Percentiles rank a stretch among this genome's conserved stretches.
Conservation (phyloP, 768 basidiomycete species). For the Podaxis sp. region DNA sequence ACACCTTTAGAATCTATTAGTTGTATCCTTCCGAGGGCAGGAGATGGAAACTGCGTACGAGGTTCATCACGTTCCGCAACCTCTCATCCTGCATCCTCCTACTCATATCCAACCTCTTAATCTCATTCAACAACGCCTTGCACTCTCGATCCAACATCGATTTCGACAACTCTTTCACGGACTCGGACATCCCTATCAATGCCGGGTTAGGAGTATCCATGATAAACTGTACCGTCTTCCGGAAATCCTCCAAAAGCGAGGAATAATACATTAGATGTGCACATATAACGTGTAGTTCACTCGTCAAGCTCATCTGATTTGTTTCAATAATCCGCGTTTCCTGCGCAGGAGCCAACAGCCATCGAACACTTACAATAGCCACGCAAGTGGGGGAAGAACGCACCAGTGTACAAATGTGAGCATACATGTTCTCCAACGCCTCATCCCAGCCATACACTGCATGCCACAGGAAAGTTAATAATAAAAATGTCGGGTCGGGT, state of each 20-base stretch:
- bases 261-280: slow-evolving; percentile 53
- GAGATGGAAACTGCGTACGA: slow-evolving; percentile 26
- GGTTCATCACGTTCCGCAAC: slow-evolving; percentile 42
- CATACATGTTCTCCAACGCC: slow-evolving; percentile 51
- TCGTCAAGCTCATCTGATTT: slow-evolving; percentile 42
- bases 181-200: slow-evolving; percentile 19
- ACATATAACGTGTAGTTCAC: slow-evolving; percentile 49
- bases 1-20: slow-evolving; percentile 33
- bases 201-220: slow-evolving; percentile 40
- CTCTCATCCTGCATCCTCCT: slow-evolving; percentile 34
- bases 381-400: slow-evolving; percentile 16
- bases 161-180: not conserved
- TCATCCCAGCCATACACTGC: slow-evolving; percentile 64
- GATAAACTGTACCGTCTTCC: slow-evolving; percentile 45
- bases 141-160: slow-evolving; percentile 36
- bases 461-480: slow-evolving; percentile 57
- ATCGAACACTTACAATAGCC: not conserved
- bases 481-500: slow-evolving; percentile 53
- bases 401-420: slow-evolving; percentile 49
- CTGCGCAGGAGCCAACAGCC: slow-evolving; percentile 23
- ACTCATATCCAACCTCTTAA: slow-evolving; percentile 39
- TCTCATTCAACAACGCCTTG: slow-evolving; percentile 39
- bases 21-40: not conserved
- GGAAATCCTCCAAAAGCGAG: slow-evolving; percentile 46
- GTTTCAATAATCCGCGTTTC: slow-evolving; percentile 45